Percentiles rank a stretch among this genome's conserved stretches.
phyloP scores from a whole-genome alignment of 495 filamentous ascomycete species.

The Letharia lupina region DNA sequence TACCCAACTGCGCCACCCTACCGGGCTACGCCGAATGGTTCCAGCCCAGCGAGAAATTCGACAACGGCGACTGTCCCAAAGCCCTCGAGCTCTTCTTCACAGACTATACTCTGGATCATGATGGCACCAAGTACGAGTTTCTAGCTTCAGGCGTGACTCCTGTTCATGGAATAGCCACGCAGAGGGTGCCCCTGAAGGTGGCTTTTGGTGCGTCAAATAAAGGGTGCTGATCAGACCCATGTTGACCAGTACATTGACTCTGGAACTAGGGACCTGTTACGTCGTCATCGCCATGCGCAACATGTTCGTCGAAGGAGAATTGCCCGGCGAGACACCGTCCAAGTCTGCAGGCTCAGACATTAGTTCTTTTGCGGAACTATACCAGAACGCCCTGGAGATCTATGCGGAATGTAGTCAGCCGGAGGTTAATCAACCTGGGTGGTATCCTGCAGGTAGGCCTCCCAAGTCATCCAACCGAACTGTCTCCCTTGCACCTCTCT shows the following conservation, averaged over 20 bases:
- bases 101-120: constrained; percentile 13
- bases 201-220: not conserved
- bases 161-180: constrained; percentile 16
- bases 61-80: constrained; percentile 8
- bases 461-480: not conserved
- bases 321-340: constrained; percentile 11
- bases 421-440: constrained; percentile 6
- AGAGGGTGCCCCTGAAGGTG: constrained; percentile 15
- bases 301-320: constrained; percentile 12
- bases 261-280: constrained; percentile 9
- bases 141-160: constrained; percentile 6
- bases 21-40: constrained; percentile 13
- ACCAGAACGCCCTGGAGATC: not conserved
- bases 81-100: constrained; percentile 11
- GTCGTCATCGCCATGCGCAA: constrained; percentile 17
- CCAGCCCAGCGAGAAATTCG: constrained; percentile 17
- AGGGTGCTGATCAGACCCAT: not conserved
- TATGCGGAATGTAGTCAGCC: not conserved
- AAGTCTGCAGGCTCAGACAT: constrained; percentile 13
- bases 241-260: not conserved
- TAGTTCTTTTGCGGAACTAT: constrained; percentile 11
- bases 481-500: not conserved
- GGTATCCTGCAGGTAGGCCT: constrained; percentile 16
- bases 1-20: constrained; percentile 5
- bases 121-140: constrained; percentile 11